Base-by-base conservation (phyloP, 208 protist genomes). In the Acanthamoeba royreba region DNA sequence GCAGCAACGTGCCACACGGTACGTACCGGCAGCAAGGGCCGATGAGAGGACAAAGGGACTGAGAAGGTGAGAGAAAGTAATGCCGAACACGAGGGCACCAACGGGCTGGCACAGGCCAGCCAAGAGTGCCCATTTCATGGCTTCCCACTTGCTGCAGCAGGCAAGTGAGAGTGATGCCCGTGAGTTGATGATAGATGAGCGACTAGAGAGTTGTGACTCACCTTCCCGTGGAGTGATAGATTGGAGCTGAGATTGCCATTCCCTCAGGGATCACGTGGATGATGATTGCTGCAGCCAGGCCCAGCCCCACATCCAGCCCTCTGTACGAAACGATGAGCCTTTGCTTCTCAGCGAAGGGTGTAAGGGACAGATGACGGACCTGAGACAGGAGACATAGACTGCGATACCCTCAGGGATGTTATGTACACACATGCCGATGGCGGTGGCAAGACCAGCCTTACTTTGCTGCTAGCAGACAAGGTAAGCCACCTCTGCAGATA, bases 201-300 rank as follows among this genome's bases (percentile, higher is more conserved):
- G 9, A 9, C 9, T 79, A 2, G 47, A 11, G 63, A 9, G n/a
- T 83, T 69, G 9, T 35, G 9, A 8, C 0, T 15, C 25, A 94
- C 89, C 89, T 93, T 11, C 63, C 89, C 11, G 92, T 94, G 0
- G 92, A 52, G 45, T 69, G 63, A 31, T 93, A 94, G 42, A 94
- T 94, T 22, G 86, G 92, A 19, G 86, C 92, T 17, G 92, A 2
- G 63, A 93, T 46, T 40, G 95, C 95, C 95, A 96, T 95, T 61
- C 95, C 95, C 42, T 96, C 95, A 17, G 95, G 95, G 33, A 96
- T 95, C 40, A 94, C 93, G 42, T 96, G 95, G 28, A 87, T 74
- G 38, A 92, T 89, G 58, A 96, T 96, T 4, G 92, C 93, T 17
- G 95, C 28, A 45, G 92, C 85, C 15, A 96, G 66, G 35, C 86